Evolutionary conservation across 208 protist species (phyloP).

Genomic region (Trichomonas gallinae): DNA sequence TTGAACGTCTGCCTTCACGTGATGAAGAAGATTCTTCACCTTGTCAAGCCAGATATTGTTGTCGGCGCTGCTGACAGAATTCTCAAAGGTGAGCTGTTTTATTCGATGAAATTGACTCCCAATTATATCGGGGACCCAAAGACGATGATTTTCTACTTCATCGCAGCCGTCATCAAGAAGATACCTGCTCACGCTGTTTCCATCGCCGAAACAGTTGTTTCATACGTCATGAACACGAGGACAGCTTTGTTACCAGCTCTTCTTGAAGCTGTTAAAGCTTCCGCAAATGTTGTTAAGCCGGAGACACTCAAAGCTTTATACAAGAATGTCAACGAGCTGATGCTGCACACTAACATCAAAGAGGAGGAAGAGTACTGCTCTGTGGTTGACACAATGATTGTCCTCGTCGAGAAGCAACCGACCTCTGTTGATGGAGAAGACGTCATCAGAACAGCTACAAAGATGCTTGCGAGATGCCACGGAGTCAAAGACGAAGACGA

Average conservation of each 20-base stretch:
- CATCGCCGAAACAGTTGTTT: neutral
- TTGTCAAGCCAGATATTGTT: neutral
- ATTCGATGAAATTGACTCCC: neutral
- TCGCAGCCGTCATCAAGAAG: neutral
- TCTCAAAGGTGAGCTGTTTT: neutral
- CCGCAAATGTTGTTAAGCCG: neutral
- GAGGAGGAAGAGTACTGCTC: neutral
- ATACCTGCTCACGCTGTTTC: neutral
- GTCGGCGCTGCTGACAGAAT: neutral
- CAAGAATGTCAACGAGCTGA: neutral
- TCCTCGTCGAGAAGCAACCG: neutral
- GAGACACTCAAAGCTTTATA: neutral
- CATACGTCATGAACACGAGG: neutral
- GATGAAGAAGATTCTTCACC: neutral
- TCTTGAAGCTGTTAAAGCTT: neutral
- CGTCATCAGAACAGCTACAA: neutral
- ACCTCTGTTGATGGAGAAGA: neutral
- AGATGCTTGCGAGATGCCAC: neutral
- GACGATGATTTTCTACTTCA: conserved; percentile 16
- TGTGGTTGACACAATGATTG: neutral
- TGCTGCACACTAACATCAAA: neutral
- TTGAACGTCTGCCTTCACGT: neutral
- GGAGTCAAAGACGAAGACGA: neutral
- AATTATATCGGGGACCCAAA: neutral
- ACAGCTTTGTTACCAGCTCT: neutral